Evolutionary conservation across 768 basidiomycete species (phyloP).

Genomic region (Rhodotorula toruloides): DNA sequence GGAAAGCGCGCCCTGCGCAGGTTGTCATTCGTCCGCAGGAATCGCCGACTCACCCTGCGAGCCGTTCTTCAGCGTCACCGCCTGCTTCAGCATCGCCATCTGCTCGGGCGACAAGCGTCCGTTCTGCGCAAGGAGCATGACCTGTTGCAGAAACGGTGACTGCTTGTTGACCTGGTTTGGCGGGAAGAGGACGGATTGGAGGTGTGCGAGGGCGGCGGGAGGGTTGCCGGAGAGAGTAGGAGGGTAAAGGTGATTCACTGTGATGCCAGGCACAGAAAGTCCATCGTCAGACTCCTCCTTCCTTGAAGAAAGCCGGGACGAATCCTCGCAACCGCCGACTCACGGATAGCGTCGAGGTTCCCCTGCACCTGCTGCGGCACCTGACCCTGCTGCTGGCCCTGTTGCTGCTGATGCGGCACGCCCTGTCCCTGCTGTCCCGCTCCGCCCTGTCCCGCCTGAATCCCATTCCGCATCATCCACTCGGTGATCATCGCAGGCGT

Average conservation of each 20-base stretch:
- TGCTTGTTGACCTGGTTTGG: conserved; percentile 28
- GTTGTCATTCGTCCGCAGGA: no score
- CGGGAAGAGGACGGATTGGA: conserved; percentile 33
- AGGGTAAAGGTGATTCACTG: conserved; percentile 28
- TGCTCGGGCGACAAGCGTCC: conserved; percentile 28
- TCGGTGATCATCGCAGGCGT: conserved; percentile 31
- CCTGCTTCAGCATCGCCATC: conserved; percentile 30
- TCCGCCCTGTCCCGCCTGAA: not conserved
- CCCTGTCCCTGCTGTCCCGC: not conserved
- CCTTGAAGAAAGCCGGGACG: not conserved
- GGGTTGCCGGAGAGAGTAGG: conserved; percentile 25
- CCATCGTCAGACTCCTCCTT: no score
- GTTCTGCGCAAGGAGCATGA: conserved; percentile 35
- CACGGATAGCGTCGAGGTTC: conserved; percentile 10
- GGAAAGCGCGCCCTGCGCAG: no score
- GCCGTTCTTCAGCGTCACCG: conserved; percentile 23
- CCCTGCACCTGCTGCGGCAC: conserved; percentile 3
- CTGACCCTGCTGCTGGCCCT: conserved; percentile 6
- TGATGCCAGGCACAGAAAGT: no score
- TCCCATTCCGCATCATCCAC: conserved; percentile 33
- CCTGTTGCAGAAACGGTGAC: conserved; percentile 25
- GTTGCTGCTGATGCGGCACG: conserved; percentile 4
- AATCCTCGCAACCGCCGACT: not conserved
- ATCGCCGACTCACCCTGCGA: conserved; percentile 7
- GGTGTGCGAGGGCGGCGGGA: conserved; percentile 17